Evolutionary conservation across 2,329 filamentous ascomycete species (phyloP), one percentile per base, ranked within the genome.

Genomic region (Pyrenochaeta sp.): DNA sequence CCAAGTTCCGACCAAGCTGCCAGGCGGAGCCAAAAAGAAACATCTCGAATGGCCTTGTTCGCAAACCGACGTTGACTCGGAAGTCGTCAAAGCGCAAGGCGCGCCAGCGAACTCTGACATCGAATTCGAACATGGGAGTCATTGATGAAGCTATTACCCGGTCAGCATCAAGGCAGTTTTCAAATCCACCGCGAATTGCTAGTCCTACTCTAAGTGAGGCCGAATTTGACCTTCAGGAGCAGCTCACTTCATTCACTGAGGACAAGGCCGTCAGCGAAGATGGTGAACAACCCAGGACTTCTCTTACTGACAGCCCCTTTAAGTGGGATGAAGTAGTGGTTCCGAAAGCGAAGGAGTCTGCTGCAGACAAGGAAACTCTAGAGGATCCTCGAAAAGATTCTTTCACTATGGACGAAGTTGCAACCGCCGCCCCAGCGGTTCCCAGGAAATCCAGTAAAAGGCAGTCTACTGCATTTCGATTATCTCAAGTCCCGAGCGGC

Each of bases 181-280:
- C 51, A 19, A 45, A 21, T 29, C 34, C 21, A 19, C 32, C 38
- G n/a, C 29, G 35, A 29, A 52, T 24, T 14, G 28, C 55, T 13
- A 78, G 73, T 42, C 75, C 75, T n/a, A 77, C 75, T 1, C 60
- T 77, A 34, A 78, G 74, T 46, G 71, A 79, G 56, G 75, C 74
- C 7, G 74, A 74, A 51, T 54, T 67, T 9, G 74, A 74, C 19
- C 53, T 71, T 14, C 58, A 68, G 20, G 51, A 62, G 27, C 56
- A 65, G 13, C 57, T 71, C n/a, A 51, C 51, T 35, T 58, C 73
- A 3, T 61, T 74, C 26, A 49, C 49, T 4, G 45, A 51, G 13
- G 35, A 55, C 9, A 38, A 40, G 47, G 74, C 72, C 6, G 53
- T 74, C 35, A 75, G 69, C 47, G 52, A 68, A n/a, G 71, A 71